Percentiles rank a stretch among this genome's conserved stretches.
Conservation (phyloP, 192 early-diverging fungal species). For the Chytriomyces hyalinus region DNA sequence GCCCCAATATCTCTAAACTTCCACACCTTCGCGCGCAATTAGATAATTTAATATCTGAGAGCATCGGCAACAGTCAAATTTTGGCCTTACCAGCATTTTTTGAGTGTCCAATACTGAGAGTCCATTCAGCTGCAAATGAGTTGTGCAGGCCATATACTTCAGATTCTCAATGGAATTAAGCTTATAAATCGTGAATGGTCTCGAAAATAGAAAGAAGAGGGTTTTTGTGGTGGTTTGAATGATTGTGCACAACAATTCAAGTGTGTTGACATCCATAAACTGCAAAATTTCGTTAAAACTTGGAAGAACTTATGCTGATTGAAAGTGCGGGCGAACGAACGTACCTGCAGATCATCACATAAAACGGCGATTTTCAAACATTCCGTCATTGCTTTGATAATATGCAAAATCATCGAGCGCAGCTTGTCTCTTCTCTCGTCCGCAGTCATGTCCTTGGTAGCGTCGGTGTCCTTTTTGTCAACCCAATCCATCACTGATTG, state of each 20-base stretch:
- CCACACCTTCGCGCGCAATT: conserved; percentile 26
- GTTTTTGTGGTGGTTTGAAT: conserved; percentile 20
- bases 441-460: background rate
- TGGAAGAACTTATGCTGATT: background rate
- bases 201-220: conserved; percentile 27
- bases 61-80: background rate
- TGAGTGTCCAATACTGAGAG: conserved; percentile 35
- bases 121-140: conserved; percentile 28
- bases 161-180: conserved; percentile 18
- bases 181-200: conserved; percentile 34
- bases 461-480: conserved; percentile 14
- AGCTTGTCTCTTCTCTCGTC: conserved; percentile 5
- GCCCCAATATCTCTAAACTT: conserved; percentile 38
- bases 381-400: conserved; percentile 37
- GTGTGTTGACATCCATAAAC: conserved; percentile 35
- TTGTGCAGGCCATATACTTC: conserved; percentile 1
- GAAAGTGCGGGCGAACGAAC: background rate
- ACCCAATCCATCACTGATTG: conserved; percentile 33
- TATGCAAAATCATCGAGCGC: conserved; percentile 23
- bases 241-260: conserved; percentile 24
- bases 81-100: conserved; percentile 31
- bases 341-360: conserved; percentile 39
- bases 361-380: conserved; percentile 27
- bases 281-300: background rate
- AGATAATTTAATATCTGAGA: background rate